Base-by-base conservation (phyloP, 495 filamentous ascomycete genomes). In the Xylaria scruposa region DNA sequence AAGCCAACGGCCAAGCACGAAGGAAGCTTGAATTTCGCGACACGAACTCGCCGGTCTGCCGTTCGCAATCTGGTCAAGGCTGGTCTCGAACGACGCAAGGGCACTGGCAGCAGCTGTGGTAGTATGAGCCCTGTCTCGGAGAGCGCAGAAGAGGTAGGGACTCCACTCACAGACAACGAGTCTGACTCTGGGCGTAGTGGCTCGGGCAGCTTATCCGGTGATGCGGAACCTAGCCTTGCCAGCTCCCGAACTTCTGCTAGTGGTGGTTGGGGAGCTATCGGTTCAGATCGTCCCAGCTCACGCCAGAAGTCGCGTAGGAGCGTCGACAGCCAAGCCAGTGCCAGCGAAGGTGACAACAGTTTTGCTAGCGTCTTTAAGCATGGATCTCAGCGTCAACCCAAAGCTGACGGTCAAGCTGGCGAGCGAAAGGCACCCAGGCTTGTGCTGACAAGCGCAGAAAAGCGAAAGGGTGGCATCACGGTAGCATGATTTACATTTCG, bases 1-100 rank as follows among this genome's bases (percentile, higher is more conserved):
- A 95, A 94, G 81, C 96, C 96, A 7, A 99, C 96, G 5, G 91
- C 93, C 58, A 97, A 94, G 82, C 91, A 96, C 73, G 95, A 97
- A 77, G 96, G 97, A 46, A 97, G 95, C 89, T 97, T 97, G 88
- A 99, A 99, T 83, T 99, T 99, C 81, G 91, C 93, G 24, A 91
- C 94, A 42, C 95, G 95, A 73, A 94, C 96, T 76, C 94, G 96
- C 61, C 94, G 95, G 72, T 92, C 91, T 75, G 97, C 97, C 19
- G 90, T 99, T 56, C 91, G 92, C 83, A 97, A 93, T 76, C 87
- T 99, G 60, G 92, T 98, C 62, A 93, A 93, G 73, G 95, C 95
- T 69, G 94, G 95, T 21, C 88, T 94, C 71, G 94, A 96, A 79
- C 92, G 96, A 67, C 93, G 95, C 74, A 88, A 90, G 81, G 89